phyloP scores from a whole-genome alignment of 768 basidiomycete genomes.

The Piloderma croceum region DNA sequence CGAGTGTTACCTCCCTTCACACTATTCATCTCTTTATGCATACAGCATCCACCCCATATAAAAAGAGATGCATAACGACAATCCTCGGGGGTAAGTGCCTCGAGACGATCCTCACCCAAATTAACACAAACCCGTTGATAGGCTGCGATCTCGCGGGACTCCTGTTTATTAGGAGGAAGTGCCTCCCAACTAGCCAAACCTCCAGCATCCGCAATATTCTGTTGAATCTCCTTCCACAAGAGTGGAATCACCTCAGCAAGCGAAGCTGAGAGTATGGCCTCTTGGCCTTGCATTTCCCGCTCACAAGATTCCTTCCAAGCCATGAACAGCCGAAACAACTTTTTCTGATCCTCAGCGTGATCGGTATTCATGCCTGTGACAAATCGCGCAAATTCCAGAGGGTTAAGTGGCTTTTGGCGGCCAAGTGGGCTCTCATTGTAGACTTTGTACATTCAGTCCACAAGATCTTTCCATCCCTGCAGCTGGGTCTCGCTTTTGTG shows the following conservation, averaged over 20 bases:
- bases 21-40: slow-evolving; percentile 26
- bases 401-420: slow-evolving; percentile 6
- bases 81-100: slow-evolving; percentile 10
- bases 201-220: slow-evolving; percentile 2
- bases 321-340: slow-evolving; percentile 6
- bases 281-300: background rate
- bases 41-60: slow-evolving; percentile 25
- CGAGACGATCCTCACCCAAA: slow-evolving; percentile 14
- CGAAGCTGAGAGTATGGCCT: background rate
- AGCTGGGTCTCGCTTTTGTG: slow-evolving; percentile 25
- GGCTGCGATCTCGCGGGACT: background rate
- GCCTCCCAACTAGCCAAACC: slow-evolving; percentile 1
- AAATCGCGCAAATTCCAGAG: slow-evolving; percentile 13
- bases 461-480: slow-evolving; percentile 13
- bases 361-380: slow-evolving; percentile 19
- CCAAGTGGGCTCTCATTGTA: slow-evolving; percentile 20
- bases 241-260: background rate
- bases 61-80: slow-evolving; percentile 10
- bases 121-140: background rate
- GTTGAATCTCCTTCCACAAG: background rate
- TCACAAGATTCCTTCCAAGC: background rate
- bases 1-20: slow-evolving; percentile 17
- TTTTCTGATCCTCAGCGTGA: slow-evolving; percentile 28
- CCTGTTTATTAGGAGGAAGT: background rate
- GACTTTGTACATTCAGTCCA: slow-evolving; percentile 6